Percentiles rank a stretch among this genome's conserved stretches.
Conservation (phyloP, 768 basidiomycete species). For the Lactarius sp. region DNA sequence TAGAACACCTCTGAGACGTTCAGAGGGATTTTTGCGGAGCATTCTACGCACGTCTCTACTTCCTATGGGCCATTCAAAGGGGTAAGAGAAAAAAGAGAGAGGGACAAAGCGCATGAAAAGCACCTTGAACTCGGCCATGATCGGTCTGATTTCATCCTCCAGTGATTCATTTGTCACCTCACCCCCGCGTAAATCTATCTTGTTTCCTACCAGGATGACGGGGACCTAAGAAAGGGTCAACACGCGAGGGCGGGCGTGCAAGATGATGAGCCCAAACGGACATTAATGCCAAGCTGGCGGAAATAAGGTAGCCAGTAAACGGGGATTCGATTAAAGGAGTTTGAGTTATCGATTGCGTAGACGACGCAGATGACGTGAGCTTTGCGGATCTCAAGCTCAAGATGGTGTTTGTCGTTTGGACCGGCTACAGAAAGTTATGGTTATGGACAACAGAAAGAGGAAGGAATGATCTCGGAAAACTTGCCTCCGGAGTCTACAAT, state of each 20-base stretch:
- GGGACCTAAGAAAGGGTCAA: conserved; percentile 57
- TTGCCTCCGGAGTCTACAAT: conserved; percentile 96
- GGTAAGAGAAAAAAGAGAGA: background rate
- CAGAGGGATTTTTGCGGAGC: conserved; percentile 83
- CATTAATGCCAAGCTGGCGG: conserved; percentile 92
- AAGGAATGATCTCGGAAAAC: conserved; percentile 28
- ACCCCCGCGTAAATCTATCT: conserved; percentile 92
- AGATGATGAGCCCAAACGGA: conserved; percentile 35
- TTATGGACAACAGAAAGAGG: conserved; percentile 1
- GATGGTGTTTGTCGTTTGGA: conserved; percentile 78
- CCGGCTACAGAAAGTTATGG: conserved; percentile 49
- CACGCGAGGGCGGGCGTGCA: background rate
- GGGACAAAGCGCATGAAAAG: conserved; percentile 22
- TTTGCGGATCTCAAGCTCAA: conserved; percentile 93
- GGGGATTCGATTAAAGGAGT: conserved; percentile 96
- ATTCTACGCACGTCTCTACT: conserved; percentile 97
- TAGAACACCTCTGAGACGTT: conserved; percentile 98
- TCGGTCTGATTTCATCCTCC: conserved; percentile 91
- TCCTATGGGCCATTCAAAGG: conserved; percentile 49
- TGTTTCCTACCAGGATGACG: conserved; percentile 96
- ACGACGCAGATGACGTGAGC: conserved; percentile 98
- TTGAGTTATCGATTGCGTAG: conserved; percentile 93
- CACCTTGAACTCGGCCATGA: conserved; percentile 99
- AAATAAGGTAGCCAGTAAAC: conserved; percentile 97
- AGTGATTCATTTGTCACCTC: conserved; percentile 91